These are phyloP conservation scores for Sclerotiophoma versabilis DNA, from an alignment of 2,329 filamentous ascomycete genomes.

Conservation along the genomic window DNA sequence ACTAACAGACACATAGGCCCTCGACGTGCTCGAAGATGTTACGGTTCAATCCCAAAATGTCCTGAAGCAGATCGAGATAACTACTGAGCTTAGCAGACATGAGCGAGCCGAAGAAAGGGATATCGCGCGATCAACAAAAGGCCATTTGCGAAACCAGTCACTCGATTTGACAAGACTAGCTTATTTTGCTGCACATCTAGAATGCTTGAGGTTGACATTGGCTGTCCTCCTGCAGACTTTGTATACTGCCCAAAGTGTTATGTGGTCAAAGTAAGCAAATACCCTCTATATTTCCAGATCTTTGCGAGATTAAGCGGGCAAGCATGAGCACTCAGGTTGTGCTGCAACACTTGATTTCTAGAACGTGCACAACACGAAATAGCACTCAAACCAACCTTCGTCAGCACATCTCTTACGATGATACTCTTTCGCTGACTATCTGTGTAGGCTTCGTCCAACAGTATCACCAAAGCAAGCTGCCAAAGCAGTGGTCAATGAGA, in stretches of 20 bases:
- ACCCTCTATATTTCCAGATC: too few species aligned
- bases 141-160: background rate
- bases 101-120: constrained; percentile 11
- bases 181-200: constrained; percentile 47
- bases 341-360: background rate
- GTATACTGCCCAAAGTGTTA: constrained; percentile 48
- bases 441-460: constrained; percentile 36
- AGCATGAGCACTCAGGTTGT: background rate
- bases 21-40: constrained; percentile 44
- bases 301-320: background rate
- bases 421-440: background rate
- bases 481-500: constrained; percentile 46
- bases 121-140: background rate
- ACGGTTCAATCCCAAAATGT: constrained; percentile 40
- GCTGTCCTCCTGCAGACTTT: constrained; percentile 50
- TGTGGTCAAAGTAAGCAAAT: constrained; percentile 47
- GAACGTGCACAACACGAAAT: background rate
- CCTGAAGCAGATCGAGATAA: constrained; percentile 38
- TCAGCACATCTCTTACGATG: background rate
- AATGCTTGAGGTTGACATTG: constrained; percentile 44
- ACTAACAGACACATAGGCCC: constrained; percentile 29
- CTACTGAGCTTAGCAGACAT: constrained; percentile 21
- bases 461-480: constrained; percentile 43
- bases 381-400: background rate
- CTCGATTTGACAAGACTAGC: constrained; percentile 26